A percentile compares a stretch with the other conserved stretches of the same genome.
Evolutionary conservation across 257 asterid species (phyloP).

Genomic region (Scutellaria barbata): DNA sequence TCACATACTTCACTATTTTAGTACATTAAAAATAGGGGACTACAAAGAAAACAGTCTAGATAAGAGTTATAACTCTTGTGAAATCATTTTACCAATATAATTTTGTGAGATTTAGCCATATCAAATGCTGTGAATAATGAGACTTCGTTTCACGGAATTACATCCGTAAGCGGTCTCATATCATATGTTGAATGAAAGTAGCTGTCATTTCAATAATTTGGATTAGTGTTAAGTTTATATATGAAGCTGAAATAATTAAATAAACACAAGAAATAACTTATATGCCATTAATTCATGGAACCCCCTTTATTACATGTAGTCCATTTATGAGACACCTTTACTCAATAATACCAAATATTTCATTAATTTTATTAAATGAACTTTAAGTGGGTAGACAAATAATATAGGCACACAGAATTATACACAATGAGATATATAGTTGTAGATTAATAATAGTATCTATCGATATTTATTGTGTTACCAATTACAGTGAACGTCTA

Average conservation of each 20-base stretch:
- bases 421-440: conserved; percentile 24
- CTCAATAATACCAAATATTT: conserved; percentile 26
- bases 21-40: not conserved
- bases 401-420: conserved; percentile 17
- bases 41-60: not conserved
- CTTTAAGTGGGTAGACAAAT: conserved; percentile 23
- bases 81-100: too few relatives aligned
- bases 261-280: not conserved
- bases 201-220: conserved; percentile 20
- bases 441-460: conserved; percentile 15
- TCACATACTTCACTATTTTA: conserved; percentile 12
- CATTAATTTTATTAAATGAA: conserved; percentile 17
- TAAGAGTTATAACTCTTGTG: not conserved
- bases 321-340: conserved; percentile 31
- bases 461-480: conserved; percentile 23
- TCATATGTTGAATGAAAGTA: too few relatives aligned
- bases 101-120: too few relatives aligned
- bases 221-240: conserved; percentile 6
- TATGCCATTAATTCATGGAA: conserved; percentile 26
- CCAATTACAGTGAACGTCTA: conserved; percentile 27
- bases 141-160: too few relatives aligned
- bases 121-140: too few relatives aligned
- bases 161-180: too few relatives aligned
- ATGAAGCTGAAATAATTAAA: not conserved
- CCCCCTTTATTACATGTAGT: conserved; percentile 29